phyloP scores from a whole-genome alignment of 2,329 filamentous ascomycete genomes.

The Hypoxylon sp. region DNA sequence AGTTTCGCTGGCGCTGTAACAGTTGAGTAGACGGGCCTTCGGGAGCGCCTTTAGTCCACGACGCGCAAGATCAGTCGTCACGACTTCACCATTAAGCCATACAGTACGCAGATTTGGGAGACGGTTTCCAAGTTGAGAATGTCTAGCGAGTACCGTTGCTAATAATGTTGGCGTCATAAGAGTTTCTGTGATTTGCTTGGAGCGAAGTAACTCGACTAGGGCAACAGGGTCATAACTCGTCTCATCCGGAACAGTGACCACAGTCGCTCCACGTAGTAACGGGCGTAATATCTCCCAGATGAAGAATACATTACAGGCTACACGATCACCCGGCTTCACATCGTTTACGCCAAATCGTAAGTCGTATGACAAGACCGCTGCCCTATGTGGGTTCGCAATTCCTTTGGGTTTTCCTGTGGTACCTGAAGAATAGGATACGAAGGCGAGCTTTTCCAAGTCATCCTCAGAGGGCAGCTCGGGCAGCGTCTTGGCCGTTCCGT shows the following conservation, averaged over 20 bases:
- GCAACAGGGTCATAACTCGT: conserved; percentile 82
- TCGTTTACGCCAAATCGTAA: conserved; percentile 79
- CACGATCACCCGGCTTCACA: conserved; percentile 78
- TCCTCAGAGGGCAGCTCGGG: conserved; percentile 71
- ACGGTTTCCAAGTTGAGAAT: conserved; percentile 73
- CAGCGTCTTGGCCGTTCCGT: conserved; percentile 60
- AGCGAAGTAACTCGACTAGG: conserved; percentile 77
- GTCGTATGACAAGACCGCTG: conserved; percentile 80
- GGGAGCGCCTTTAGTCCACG: conserved; percentile 78
- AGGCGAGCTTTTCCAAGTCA: conserved; percentile 81
- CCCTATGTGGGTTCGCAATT: conserved; percentile 83
- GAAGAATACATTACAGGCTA: conserved; percentile 92
- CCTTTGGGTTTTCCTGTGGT: conserved; percentile 83
- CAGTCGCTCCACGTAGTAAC: conserved; percentile 80
- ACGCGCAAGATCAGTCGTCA: conserved; percentile 81
- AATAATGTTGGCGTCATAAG: conserved; percentile 87
- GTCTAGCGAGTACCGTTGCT: conserved; percentile 79
- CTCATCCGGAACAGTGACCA: conserved; percentile 81
- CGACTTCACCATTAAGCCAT: conserved; percentile 88
- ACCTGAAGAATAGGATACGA: conserved; percentile 85
- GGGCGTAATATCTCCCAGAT: conserved; percentile 88
- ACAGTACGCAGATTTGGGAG: conserved; percentile 77
- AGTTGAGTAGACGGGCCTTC: conserved; percentile 79
- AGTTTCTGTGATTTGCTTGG: conserved; percentile 80
- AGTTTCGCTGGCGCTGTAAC: conserved; percentile 87